Base-by-base conservation (phyloP, 208 protist genomes). In the Histomonas meleagridis region DNA sequence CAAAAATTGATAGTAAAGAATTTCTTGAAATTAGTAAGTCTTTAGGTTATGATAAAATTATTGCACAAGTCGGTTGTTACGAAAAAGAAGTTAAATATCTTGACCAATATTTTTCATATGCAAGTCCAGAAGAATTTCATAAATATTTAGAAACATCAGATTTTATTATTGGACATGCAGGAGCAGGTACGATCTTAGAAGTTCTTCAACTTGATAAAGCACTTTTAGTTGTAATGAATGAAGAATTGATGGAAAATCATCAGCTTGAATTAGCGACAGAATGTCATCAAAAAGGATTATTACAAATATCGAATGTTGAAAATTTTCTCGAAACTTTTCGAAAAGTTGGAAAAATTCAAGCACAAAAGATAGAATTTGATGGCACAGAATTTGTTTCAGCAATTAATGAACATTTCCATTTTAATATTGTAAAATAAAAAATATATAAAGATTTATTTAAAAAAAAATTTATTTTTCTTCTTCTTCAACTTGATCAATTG, bases 161-260 rank as follows among this genome's bases (percentile, higher is more conserved):
- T 62, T 32, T 95, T 23, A 43, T 95, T 48, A 91, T 95, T 0
- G 92, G 93, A 7, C 91, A 92, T 43, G 93, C 69, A 53, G 94
- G 94, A 26, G 94, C 94, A 32, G 94, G 94, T 26, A 92, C 93
- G 3, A 95, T 95, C 38, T 79, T 93, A 38, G 94, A 95, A 93
- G 46, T 65, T 18, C 51, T 95, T 28, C 49, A 35, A 38, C 35
- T 92, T 62, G 57, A 55, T 46, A 95, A 95, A 51, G 4, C 57
- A 10, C 57, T 95, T 0, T 90, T 95, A 62, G 94, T 95, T 86
- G 94, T 95, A 10, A 90, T 95, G 35, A 95, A 95, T 40, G 91
- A 94, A 43, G 10, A 38, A 60, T 60, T 95, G 23, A 93, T 95
- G 93, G 92, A 94, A 43, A 95, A 95, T n/a, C 94, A 95, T 86